These are phyloP conservation scores for Purpureocillium takamizusanense DNA, from an alignment of 2,329 filamentous ascomycete genomes.

Conservation along the genomic window DNA sequence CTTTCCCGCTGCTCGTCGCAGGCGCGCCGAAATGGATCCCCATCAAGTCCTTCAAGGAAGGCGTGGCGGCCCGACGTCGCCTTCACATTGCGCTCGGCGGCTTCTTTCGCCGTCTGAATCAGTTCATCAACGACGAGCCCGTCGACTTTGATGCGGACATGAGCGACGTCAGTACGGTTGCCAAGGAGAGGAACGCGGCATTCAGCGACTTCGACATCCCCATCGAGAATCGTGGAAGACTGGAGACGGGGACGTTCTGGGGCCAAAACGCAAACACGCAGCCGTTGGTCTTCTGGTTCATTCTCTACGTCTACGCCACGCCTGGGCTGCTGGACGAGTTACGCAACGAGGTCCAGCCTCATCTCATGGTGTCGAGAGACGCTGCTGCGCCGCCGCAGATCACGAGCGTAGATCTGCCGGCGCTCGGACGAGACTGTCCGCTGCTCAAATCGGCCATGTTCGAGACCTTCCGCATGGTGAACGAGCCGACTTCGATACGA, in stretches of 20 bases:
- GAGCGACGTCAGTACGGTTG: conserved; percentile 7
- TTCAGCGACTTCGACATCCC: conserved; percentile 7
- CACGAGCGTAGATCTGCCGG: background rate
- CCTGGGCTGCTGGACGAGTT: conserved; percentile 5
- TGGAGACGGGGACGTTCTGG: conserved; percentile 9
- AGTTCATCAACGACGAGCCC: background rate
- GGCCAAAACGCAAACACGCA: conserved; percentile 13
- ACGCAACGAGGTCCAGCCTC: conserved; percentile 7
- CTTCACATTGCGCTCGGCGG: background rate
- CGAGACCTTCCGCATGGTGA: conserved; percentile 11
- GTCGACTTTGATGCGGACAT: conserved; percentile 9
- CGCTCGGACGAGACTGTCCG: conserved; percentile 5
- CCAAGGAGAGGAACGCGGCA: conserved; percentile 9
- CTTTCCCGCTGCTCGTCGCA: conserved; percentile 11
- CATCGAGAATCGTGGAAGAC: conserved; percentile 1
- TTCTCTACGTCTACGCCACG: conserved; percentile 10
- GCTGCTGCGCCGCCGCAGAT: conserved; percentile 2
- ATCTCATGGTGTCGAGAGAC: conserved; percentile 4
- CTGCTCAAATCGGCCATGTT: conserved; percentile 13
- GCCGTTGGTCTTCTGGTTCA: conserved; percentile 12
- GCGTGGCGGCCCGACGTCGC: conserved; percentile 8
- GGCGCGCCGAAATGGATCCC: conserved; percentile 12
- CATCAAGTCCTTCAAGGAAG: conserved; percentile 9
- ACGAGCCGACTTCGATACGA: conserved; percentile 11
- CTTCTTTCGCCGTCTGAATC: too few relatives aligned